Base-by-base conservation (phyloP, 768 basidiomycete species). In the Termitomyces sp. region DNA sequence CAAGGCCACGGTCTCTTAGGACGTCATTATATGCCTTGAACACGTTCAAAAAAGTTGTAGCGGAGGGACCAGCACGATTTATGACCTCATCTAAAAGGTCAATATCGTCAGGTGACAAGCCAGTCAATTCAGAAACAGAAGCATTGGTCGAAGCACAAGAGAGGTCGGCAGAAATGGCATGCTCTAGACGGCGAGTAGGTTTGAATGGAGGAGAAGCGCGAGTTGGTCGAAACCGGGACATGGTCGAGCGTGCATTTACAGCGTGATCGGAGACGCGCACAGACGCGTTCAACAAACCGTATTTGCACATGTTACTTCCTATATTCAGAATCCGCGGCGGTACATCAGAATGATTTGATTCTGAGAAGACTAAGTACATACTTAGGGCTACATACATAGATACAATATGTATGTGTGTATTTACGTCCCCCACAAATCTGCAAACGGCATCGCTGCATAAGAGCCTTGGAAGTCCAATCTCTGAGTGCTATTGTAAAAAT, bases 1-100 rank as follows among this genome's bases (percentile, higher is more conserved):
- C 88, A n/a, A 93, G 70, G 3, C 86, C 86, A 2, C 85, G 79
- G 62, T 89, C 86, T 56, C 80, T 78, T 23, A 94, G 72, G 21
- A 92, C 81, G 55, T 89, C 85, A 64, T 86, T 89, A 70, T 94
- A 94, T 0, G 91, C 87, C 66, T 89, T 91, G 76, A 91, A 85
- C n/a, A 92, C 81, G 5, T 82, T 80, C 40, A 90, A 75, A 64
- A 93, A 93, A 0, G 87, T 87, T 4, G 87, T 87, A 15, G 89
- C 86, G 9, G 77, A 72, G 8, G 82, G 73, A 5, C 85, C 78
- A 43, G 87, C 89, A 52, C 86, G 83, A 56, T 73, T 66, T 28
- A 94, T 82, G 12, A 94, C 87, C 23, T 82, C 80, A 60, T 93
- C 87, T 45, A 94, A 75, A 61, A 94, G 78, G 46, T 82, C 77